Evolutionary conservation across 805 yeast species (phyloP), one percentile per base, ranked within the genome.

Genomic region (Suhomyces pyralidae): DNA sequence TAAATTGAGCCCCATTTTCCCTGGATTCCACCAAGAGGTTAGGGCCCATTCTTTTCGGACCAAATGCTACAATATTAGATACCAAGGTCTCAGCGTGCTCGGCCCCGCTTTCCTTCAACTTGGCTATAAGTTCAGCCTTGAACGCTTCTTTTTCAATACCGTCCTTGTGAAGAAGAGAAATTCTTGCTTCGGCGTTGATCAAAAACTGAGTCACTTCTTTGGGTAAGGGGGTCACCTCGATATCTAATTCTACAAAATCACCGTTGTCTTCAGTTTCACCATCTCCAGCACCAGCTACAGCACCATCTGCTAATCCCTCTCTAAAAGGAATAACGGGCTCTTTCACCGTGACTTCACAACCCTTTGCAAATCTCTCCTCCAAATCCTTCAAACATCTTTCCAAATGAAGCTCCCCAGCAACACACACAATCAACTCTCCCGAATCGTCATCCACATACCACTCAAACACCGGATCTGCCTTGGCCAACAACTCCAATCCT

Each of bases 401-500:
- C 42, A 94, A 76, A 74, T 94, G 99, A 56, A 94, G 76, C 69
- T 94, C 99, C 48, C 99, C 99, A 8, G 99, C 97, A 8, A 96
- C 92, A 45, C 96, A 90, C 60, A 94, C 75, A 58, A 94, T 91
- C 59, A 89, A 88, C 69, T 94, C 99, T 52, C 99, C 99, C 7
- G 85, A 83, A 53, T 90, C 97, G 54, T 73, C 78, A 61, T 89
- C 92, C 43, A 90, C 77, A 61, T 81, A 87, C 52, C 92, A 86
- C 60, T 90, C 90, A 19, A 92, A 96, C 61, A 97, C 93, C 0
- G 99, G 97, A 69, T 94, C 99, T 0, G 97, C 93, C 59, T 85
- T 86, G 50, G 92, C 84, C 40, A 94, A 75, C 52, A 90, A 71
- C 58, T 83, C 84, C 54, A 94, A 75, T 0, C 99, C 99, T 26